phyloP scores from a whole-genome alignment of 2,329 filamentous ascomycete species.

The Xylariaceae sp. region DNA sequence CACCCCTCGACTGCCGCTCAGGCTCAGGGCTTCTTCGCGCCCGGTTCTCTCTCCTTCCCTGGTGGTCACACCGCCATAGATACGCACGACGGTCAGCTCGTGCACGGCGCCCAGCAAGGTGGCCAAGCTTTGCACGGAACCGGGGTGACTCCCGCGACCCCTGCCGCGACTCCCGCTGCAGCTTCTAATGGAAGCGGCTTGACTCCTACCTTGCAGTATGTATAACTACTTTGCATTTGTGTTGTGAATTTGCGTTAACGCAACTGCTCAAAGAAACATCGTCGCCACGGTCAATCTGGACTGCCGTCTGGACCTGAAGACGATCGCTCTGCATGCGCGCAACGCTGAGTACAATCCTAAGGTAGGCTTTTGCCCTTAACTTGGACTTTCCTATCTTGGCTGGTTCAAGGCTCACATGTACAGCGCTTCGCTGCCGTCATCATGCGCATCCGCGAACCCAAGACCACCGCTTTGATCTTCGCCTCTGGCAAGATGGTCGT shows the following conservation, averaged over 20 bases:
- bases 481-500: slow-evolving; percentile 99
- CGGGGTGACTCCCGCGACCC: slow-evolving; percentile 84
- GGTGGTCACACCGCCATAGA: slow-evolving; percentile 79
- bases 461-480: slow-evolving; percentile 97
- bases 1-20: slow-evolving; percentile 88
- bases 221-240: slow-evolving; percentile 51
- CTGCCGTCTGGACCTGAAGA: slow-evolving; percentile 97
- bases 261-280: slow-evolving; percentile 76
- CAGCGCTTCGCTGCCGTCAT: slow-evolving; percentile 98
- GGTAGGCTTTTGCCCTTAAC: slow-evolving; percentile 51
- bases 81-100: slow-evolving; percentile 63
- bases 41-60: slow-evolving; percentile 88
- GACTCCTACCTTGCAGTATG: slow-evolving; percentile 94
- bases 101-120: slow-evolving; percentile 49
- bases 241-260: slow-evolving; percentile 50
- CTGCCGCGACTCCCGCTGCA: slow-evolving; percentile 85
- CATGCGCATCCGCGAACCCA: slow-evolving; percentile 98
- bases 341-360: slow-evolving; percentile 99
- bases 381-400: slow-evolving; percentile 9
- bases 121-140: slow-evolving; percentile 61
- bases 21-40: slow-evolving; percentile 92
- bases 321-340: slow-evolving; percentile 93
- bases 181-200: slow-evolving; percentile 81
- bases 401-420: slow-evolving; percentile 15
- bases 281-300: slow-evolving; percentile 98